A percentile compares a stretch with the other conserved stretches of the same genome.
phyloP scores from a whole-genome alignment of 1,139 yeast genomes.

The Wickerhamomyces sp. region DNA sequence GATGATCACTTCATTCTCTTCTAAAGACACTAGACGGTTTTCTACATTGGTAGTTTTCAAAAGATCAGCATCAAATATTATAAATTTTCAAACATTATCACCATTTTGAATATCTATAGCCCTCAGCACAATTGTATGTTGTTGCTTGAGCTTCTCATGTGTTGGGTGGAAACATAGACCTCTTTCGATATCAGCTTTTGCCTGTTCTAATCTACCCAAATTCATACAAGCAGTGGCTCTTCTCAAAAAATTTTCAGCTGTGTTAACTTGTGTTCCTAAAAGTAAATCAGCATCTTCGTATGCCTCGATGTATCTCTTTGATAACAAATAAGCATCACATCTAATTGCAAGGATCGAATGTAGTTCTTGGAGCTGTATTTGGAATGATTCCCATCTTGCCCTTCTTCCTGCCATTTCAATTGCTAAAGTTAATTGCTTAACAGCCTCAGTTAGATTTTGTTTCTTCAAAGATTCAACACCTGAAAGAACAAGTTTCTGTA shows the following conservation, averaged over 20 bases:
- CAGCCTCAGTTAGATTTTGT: constrained; percentile 64
- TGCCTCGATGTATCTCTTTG: constrained; percentile 64
- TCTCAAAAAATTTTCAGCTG: constrained; percentile 78
- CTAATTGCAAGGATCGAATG: constrained; percentile 70
- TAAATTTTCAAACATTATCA: constrained; percentile 12
- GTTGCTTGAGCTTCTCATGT: constrained; percentile 38
- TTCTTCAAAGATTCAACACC: constrained; percentile 63
- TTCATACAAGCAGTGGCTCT: constrained; percentile 71
- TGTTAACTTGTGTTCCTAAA: constrained; percentile 53
- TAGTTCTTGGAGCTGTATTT: constrained; percentile 72
- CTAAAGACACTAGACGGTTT: no score
- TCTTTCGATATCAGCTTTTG: constrained; percentile 71
- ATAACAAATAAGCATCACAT: constrained; percentile 74
- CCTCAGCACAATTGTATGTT: constrained; percentile 11
- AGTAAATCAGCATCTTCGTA: constrained; percentile 78
- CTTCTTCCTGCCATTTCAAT: constrained; percentile 71
- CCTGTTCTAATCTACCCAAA: constrained; percentile 65
- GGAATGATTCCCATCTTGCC: constrained; percentile 83
- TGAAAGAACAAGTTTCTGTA: constrained; percentile 67
- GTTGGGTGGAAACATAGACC: constrained; percentile 64
- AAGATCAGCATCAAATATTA: no score
- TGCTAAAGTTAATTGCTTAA: constrained; percentile 68
- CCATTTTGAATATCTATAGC: constrained; percentile 23
- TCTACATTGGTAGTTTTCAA: no score
- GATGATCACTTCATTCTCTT: no score